Base-by-base conservation (phyloP, 1,139 yeast genomes). In the Kurtzmaniella natalensis region DNA sequence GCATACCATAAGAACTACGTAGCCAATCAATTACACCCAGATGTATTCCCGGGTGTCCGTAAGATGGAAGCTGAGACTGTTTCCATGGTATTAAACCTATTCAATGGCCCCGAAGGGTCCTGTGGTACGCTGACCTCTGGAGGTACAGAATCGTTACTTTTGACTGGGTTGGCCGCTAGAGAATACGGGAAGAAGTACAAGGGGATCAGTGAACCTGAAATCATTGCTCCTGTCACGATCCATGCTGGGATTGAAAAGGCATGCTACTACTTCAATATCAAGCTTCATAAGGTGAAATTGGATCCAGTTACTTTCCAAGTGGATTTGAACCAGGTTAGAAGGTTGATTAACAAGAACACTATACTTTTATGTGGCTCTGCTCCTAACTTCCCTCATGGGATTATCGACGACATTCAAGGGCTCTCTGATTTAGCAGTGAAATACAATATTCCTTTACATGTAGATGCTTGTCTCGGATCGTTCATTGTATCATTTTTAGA, bases 221-320 rank as follows among this genome's bases (percentile, higher is more conserved):
- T 92, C 40, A 72, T 92, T 44, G 94, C 95, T 5, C 97, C 98
- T 0, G 67, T 68, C 7, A 85, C 96, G 0, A 79, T 89, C 3
- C 98, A 92, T 59, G 98, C 98, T 3, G 98, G 95, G 2, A 82
- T 92, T 42, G 94, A 87, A 53, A 92, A 92, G 59, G 98, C 97
- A 1, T 82, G 95, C 28, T 80, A 77, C 51, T 92, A 92, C 59
- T 92, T 92, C 56, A 86, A 86, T 3, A 89, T 92, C 71, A 86
- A 76, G 43, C 64, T 89, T 20, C 84, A 82, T 45, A 86, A 86
- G 48, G 95, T 83, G 6, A 89, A 83, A 16, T 48, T 89, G 31
- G 89, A 83, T 48, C 80, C 85, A 0, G 57, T 52, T 5, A 78
- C 89, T 3, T 82, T 57, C 53, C 64, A 82, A 53, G 96, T 85